Conservation (phyloP, 805 yeast genomes). For the Cyberlindnera suaveolens region DNA sequence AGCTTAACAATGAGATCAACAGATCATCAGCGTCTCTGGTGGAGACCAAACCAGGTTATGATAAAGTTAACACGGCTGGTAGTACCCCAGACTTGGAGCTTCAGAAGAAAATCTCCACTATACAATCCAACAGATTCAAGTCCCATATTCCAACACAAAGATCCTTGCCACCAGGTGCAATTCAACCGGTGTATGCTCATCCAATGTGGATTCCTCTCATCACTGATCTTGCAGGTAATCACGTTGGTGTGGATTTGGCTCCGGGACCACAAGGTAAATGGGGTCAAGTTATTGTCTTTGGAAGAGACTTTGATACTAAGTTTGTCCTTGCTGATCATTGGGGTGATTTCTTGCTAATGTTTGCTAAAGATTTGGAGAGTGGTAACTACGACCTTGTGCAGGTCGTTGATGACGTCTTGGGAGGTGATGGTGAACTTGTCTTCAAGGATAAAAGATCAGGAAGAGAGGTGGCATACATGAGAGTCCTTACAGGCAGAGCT, state of each 20-base stretch:
- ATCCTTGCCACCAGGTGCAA: conserved; percentile 70
- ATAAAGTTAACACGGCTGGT: conserved; percentile 7
- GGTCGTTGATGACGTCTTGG: conserved; percentile 62
- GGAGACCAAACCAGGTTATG: conserved; percentile 26
- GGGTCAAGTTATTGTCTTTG: conserved; percentile 92
- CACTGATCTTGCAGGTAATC: conserved; percentile 86
- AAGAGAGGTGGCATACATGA: conserved; percentile 38
- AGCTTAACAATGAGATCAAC: conserved; percentile 10
- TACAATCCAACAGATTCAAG: conserved; percentile 28
- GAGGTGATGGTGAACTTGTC: conserved; percentile 72
- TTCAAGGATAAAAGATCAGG: conserved; percentile 53
- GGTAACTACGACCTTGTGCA: conserved; percentile 70
- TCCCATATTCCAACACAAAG: conserved; percentile 45
- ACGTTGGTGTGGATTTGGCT: conserved; percentile 82
- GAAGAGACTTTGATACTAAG: conserved; percentile 90
- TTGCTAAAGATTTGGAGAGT: conserved; percentile 81
- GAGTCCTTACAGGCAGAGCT: conserved; percentile 32
- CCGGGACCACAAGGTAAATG: conserved; percentile 73
- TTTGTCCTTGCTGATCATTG: conserved; percentile 81
- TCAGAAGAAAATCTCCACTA: conserved; percentile 17
- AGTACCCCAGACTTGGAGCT: conserved; percentile 15
- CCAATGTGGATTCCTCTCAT: conserved; percentile 88
- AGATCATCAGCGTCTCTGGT: conserved; percentile 17
- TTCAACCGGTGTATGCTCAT: conserved; percentile 79
- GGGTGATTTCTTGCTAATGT: conserved; percentile 78